Conservation (phyloP, 2,329 filamentous ascomycete species). For the Botrytis tulipae region DNA sequence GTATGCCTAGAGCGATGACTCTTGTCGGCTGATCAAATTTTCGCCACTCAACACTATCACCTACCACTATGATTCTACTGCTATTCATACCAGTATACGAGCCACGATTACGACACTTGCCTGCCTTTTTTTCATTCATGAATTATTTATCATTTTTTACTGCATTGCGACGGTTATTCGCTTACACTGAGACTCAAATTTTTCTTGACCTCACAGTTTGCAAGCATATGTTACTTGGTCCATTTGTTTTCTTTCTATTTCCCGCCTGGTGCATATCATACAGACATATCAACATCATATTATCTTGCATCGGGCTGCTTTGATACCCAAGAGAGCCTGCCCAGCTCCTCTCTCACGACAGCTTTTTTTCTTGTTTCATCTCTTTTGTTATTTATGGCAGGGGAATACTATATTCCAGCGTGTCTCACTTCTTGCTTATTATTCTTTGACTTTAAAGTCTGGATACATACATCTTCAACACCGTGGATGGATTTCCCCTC, state of each 20-base stretch:
- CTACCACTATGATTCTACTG: conserved; percentile 1
- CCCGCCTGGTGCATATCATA: conserved; percentile 26
- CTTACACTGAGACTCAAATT: conserved; percentile 23
- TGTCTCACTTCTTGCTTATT: background rate
- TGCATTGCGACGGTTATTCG: conserved; percentile 33
- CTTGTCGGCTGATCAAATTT: conserved; percentile 17
- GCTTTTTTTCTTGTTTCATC: conserved; percentile 13
- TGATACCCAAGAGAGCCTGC: conserved; percentile 38
- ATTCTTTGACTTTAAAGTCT: conserved; percentile 20
- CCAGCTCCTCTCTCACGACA: conserved; percentile 36
- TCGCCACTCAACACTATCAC: conserved; percentile 13
- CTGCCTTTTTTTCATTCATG: conserved; percentile 3
- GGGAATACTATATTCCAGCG: conserved; percentile 3
- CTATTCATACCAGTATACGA: conserved; percentile 4
- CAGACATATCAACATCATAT: conserved; percentile 14
- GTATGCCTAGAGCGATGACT: conserved; percentile 24
- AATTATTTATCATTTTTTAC: conserved; percentile 4
- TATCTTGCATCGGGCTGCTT: conserved; percentile 35
- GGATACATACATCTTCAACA: conserved; percentile 12
- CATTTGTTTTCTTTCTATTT: conserved; percentile 18
- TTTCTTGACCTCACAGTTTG: conserved; percentile 29
- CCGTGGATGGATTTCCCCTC: background rate
- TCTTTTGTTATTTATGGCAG: conserved; percentile 15
- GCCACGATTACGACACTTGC: conserved; percentile 10
- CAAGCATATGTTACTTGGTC: conserved; percentile 14